Percentiles rank a stretch among this genome's conserved stretches.
Conservation (phyloP, 2,329 filamentous ascomycete species). For the Trichoderma simmonsii region DNA sequence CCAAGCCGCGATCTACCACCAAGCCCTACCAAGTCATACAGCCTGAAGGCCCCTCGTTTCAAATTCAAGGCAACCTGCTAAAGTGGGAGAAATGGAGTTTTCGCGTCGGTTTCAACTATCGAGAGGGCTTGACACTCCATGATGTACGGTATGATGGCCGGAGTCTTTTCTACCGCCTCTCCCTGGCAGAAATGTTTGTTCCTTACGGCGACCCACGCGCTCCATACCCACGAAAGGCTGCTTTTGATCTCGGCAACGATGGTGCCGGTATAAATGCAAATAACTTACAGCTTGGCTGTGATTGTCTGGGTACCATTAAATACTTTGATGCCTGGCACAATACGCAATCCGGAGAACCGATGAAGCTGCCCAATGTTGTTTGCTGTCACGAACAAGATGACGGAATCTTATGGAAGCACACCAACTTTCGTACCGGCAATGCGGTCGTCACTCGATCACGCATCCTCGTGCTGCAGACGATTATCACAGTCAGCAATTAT, state of each 20-base stretch:
- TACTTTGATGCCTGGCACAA: slow-evolving; percentile 30
- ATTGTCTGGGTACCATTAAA: slow-evolving; percentile 53
- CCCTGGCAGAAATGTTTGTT: neutral
- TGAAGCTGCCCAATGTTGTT: slow-evolving; percentile 32
- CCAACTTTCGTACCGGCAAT: slow-evolving; percentile 55
- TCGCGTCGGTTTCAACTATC: slow-evolving; percentile 20
- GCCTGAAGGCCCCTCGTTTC: neutral
- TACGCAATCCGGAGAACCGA: neutral
- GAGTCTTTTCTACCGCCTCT: slow-evolving; percentile 40
- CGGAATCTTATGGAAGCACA: slow-evolving; percentile 62
- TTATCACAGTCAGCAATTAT: slow-evolving; percentile 63
- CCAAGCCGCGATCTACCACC: neutral
- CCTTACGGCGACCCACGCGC: slow-evolving; percentile 34
- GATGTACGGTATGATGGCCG: slow-evolving; percentile 65
- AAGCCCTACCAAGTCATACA: neutral
- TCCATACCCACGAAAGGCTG: slow-evolving; percentile 63
- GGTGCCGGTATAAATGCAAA: slow-evolving; percentile 64
- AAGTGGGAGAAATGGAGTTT: neutral
- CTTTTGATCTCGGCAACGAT: slow-evolving; percentile 68
- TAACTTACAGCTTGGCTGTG: slow-evolving; percentile 63
- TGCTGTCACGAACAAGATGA: slow-evolving; percentile 38
- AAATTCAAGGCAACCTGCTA: neutral
- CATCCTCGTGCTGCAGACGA: slow-evolving; percentile 57
- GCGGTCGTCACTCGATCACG: slow-evolving; percentile 54
- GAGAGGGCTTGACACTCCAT: slow-evolving; percentile 67